phyloP scores from a whole-genome alignment of 306 rosid species.

The Castanea sativa region DNA sequence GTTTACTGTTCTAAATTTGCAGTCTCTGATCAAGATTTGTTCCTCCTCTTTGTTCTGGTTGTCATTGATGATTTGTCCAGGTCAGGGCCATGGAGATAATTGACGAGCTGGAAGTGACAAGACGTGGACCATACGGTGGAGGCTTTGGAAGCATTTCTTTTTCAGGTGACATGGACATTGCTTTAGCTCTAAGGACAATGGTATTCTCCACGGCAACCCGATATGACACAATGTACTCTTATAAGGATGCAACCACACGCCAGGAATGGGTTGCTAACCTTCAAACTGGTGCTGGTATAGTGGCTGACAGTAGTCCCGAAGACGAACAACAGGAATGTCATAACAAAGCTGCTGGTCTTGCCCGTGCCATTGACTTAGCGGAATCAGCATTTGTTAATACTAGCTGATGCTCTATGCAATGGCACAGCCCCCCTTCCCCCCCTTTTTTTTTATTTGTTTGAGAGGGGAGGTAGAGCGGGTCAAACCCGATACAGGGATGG shows the following conservation, averaged over 20 bases:
- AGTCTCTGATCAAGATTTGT: neutral
- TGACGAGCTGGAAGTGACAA: conserved; percentile 63
- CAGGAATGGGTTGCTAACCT: conserved; percentile 79
- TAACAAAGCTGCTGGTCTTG: conserved; percentile 88
- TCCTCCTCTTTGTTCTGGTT: conserved; percentile 7
- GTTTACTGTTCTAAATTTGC: neutral
- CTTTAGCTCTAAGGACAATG: conserved; percentile 74
- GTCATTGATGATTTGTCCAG: conserved; percentile 39
- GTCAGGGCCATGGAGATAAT: conserved; percentile 87
- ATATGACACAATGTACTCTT: conserved; percentile 72
- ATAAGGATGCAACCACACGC: conserved; percentile 45
- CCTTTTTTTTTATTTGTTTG: too few relatives aligned
- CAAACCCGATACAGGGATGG: too few relatives aligned
- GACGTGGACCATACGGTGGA: conserved; percentile 79
- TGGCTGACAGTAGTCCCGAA: conserved; percentile 75
- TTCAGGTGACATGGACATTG: conserved; percentile 71
- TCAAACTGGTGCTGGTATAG: conserved; percentile 89
- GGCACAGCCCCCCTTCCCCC: neutral
- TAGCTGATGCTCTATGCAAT: conserved; percentile 7
- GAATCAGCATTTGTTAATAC: conserved; percentile 63
- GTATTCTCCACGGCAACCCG: conserved; percentile 59
- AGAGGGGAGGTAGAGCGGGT: too few relatives aligned
- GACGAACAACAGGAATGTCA: conserved; percentile 81
- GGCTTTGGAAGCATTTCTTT: conserved; percentile 75
- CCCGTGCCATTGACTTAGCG: conserved; percentile 82